phyloP scores from a whole-genome alignment of 306 rosid genomes.

The Pyrus betulifolia region DNA sequence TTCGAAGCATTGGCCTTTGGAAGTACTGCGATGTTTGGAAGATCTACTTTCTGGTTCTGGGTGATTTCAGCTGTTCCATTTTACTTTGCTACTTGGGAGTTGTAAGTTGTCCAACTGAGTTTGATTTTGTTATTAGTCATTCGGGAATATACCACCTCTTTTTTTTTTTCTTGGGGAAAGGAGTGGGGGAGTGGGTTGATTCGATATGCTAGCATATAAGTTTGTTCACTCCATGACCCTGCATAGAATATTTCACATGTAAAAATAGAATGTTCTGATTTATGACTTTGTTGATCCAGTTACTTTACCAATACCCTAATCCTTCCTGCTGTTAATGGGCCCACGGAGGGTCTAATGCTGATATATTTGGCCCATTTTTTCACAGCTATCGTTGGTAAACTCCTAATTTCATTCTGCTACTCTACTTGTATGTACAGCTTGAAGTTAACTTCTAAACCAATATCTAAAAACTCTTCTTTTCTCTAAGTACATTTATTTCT shows the following conservation, averaged over 20 bases:
- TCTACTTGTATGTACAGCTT: not conserved
- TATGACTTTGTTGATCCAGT: slow-evolving; percentile 41
- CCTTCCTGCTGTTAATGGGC: slow-evolving; percentile 87
- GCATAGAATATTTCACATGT: not conserved
- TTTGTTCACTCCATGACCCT: not conserved
- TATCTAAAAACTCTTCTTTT: not conserved
- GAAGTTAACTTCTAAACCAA: not conserved
- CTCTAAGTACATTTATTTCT: not conserved
- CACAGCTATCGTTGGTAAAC: slow-evolving; percentile 83
- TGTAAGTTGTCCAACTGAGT: slow-evolving; percentile 44
- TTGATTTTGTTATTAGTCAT: no score
- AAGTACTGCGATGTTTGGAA: slow-evolving; percentile 90
- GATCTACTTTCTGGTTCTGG: slow-evolving; percentile 89
- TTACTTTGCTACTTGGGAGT: slow-evolving; percentile 95
- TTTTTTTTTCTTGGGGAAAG: not conserved
- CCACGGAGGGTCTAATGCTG: slow-evolving; percentile 94
- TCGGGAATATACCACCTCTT: not conserved
- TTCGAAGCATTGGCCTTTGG: slow-evolving; percentile 88
- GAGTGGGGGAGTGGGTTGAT: not conserved
- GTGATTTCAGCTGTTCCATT: slow-evolving; percentile 89
- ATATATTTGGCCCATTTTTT: slow-evolving; percentile 64
- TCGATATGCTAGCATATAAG: not conserved
- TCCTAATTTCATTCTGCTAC: slow-evolving; percentile 13
- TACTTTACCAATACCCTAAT: slow-evolving; percentile 84
- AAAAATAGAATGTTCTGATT: slow-evolving; percentile 9